Evolutionary conservation across 768 basidiomycete species (phyloP), one percentile per base, ranked within the genome.

Genomic region (Boletus tylopilopsis): DNA sequence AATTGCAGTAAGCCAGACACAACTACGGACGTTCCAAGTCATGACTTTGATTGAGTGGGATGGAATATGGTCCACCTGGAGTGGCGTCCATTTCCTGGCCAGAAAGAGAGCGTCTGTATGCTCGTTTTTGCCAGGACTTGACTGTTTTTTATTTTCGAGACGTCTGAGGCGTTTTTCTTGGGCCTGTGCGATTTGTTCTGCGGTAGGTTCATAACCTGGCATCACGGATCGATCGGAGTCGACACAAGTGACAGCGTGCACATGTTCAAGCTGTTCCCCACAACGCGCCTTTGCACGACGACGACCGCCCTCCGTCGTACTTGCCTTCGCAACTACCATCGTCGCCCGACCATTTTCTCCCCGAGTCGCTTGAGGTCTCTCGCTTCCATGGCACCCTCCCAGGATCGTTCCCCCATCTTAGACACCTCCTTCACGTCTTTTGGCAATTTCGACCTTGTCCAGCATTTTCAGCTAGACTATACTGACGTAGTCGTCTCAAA

Each of bases 361-460:
- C 33, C 15, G 34, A 51, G n/a, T 32, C 52, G 42, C 7, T 43
- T 47, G 35, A 55, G 54, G 48, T 50, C 51, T 22, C 32, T 62
- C 16, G 49, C 68, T 52, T 55, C 67, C 56, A 70, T 70, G 68
- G 45, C 68, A 13, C 48, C 60, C 9, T 50, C 49, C 24, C 54
- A 53, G 27, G 63, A 65, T 43, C 60, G 49, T 30, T 37, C 56
- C 4, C 18, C 42, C 39, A 68, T 47, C 19, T 24, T 54, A n/a
- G 54, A 56, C 9, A 46, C 43, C 25, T 16, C 46, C 16, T 49
- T 41, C 34, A 49, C 78, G 56, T 66, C 70, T 19, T 82, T 78
- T 59, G 90, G 86, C 42, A 88, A 93, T 64, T 95, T 91, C 62
- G 90, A 95, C 69, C 78, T 93, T 33, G 70, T 94, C 49, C 85